These are phyloP conservation scores for Furcasterigmium sp. DNA, from an alignment of 2,329 filamentous ascomycete species.

Conservation along the genomic window DNA sequence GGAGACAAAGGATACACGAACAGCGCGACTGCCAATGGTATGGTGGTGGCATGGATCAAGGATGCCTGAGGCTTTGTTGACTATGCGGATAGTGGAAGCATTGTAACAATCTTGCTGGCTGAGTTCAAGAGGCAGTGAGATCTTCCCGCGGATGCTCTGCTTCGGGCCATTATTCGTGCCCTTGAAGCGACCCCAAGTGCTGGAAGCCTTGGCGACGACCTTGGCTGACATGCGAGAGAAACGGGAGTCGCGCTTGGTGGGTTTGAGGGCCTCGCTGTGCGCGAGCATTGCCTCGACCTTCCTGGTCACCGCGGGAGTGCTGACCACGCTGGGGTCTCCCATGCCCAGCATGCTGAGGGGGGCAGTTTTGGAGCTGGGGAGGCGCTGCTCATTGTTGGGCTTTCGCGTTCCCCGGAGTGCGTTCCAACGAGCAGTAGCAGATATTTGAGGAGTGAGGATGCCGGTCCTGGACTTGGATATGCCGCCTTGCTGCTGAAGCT, in stretches of 20 bases:
- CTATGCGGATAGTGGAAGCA: slow-evolving; percentile 3
- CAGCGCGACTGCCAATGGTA: too few relatives aligned
- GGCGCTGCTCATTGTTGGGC: background rate
- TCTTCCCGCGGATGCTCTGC: slow-evolving; percentile 8
- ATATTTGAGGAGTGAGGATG: background rate
- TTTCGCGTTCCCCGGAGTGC: slow-evolving; percentile 1
- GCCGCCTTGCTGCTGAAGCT: background rate
- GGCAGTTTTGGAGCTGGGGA: slow-evolving; percentile 7
- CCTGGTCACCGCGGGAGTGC: slow-evolving; percentile 21
- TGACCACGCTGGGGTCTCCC: background rate
- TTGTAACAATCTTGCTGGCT: background rate
- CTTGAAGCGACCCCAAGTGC: slow-evolving; percentile 25
- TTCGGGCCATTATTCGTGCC: slow-evolving; percentile 17
- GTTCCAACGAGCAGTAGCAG: background rate
- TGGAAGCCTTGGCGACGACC: slow-evolving; percentile 26
- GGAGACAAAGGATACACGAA: too few relatives aligned
- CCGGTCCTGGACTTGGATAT: slow-evolving; percentile 9
- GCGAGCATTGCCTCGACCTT: slow-evolving; percentile 31
- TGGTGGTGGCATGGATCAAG: too few relatives aligned
- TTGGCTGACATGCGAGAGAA: slow-evolving; percentile 20
- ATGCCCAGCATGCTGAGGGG: slow-evolving; percentile 2
- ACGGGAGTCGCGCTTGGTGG: slow-evolving; percentile 10
- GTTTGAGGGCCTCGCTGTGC: slow-evolving; percentile 27
- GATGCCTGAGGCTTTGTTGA: slow-evolving; percentile 7
- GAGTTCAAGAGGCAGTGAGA: slow-evolving; percentile 6